Conservation (phyloP, 129 eudicot species). For the Helichrysum umbraculigerum region DNA sequence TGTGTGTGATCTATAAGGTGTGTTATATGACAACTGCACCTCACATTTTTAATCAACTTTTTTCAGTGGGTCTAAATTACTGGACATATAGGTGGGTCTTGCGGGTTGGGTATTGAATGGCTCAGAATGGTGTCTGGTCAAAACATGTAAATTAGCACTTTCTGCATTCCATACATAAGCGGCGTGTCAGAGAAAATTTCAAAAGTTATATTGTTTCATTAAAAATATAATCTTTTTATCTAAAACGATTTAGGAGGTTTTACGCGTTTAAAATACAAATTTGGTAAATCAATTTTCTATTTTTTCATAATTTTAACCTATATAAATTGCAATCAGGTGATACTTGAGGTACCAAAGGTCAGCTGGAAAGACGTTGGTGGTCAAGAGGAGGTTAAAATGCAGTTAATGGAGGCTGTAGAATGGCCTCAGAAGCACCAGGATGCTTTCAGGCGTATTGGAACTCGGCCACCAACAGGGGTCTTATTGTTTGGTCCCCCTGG, state of each 20-base stretch:
- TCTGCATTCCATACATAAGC: background rate
- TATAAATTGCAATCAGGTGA: slow-evolving; percentile 49
- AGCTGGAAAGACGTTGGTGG: slow-evolving; percentile 98
- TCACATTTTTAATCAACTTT: background rate
- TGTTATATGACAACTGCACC: background rate
- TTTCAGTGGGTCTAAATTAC: background rate
- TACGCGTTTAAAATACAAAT: background rate
- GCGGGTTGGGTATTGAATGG: background rate
- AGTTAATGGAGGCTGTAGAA: slow-evolving; percentile 85
- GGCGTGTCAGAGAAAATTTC: background rate
- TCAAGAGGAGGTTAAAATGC: slow-evolving; percentile 82
- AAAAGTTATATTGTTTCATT: background rate
- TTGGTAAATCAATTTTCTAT: background rate
- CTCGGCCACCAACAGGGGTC: slow-evolving; percentile 85
- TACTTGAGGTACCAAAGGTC: slow-evolving; percentile 90
- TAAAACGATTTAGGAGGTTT: background rate
- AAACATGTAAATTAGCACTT: background rate
- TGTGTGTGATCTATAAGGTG: background rate
- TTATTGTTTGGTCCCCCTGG: slow-evolving; percentile 98
- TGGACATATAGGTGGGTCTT: background rate
- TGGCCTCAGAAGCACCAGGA: slow-evolving; percentile 97
- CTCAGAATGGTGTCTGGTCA: background rate
- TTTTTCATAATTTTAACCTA: slow-evolving; percentile 4
- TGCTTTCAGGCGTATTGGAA: slow-evolving; percentile 79
- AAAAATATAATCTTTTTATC: background rate